Evolutionary conservation across 805 yeast genomes (phyloP), one percentile per base, ranked within the genome.

Genomic region (Ogataea naganishii): DNA sequence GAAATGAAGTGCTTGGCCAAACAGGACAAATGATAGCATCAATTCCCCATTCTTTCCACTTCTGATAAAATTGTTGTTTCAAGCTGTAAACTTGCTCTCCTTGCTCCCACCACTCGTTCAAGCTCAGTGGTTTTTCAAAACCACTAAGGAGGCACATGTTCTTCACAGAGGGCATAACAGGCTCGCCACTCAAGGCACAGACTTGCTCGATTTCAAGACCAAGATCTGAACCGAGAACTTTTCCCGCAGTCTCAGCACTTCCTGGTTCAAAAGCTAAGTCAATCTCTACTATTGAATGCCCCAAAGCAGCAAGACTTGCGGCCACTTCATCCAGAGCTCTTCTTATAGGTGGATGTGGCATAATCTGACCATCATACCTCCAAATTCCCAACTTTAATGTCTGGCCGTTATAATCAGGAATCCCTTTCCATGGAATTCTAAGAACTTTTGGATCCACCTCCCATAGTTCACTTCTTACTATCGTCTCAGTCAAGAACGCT

Each of bases 211-310:
- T 35, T 23, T 46, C 51, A 11, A 28, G 14, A n/a, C 42, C 40
- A 15, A 71, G 73, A 41, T 69, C 75, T 22, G 70, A 64, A 10
- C 53, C 38, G 41, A 60, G 69, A 33, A 69, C 49, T 29, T 47
- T 47, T 31, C 58, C 43, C 8, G 44, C 19, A 7, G 46, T 25
- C 3, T 26, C 18, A 4, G 21, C 11, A n/a, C 40, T 19, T 18
- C 63, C 47, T 19, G 46, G 34, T 35, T 60, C 66, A 17, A 58
- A 57, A 8, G 51, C 44, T 17, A 72, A 62, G 16, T 60, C 57
- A 66, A 74, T 62, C 29, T 65, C 66, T 26, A 73, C 56, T 8
- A 70, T 60, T 34, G 66, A 70, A 31, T 67, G 73, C 15, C 78
- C 75, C n/a, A 24, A 27, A n/a, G 14, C 52, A 15, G 26, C 29